These are phyloP conservation scores for Perkinsus chesapeaki DNA, from an alignment of 169 alveolate species.

Conservation along the genomic window DNA sequence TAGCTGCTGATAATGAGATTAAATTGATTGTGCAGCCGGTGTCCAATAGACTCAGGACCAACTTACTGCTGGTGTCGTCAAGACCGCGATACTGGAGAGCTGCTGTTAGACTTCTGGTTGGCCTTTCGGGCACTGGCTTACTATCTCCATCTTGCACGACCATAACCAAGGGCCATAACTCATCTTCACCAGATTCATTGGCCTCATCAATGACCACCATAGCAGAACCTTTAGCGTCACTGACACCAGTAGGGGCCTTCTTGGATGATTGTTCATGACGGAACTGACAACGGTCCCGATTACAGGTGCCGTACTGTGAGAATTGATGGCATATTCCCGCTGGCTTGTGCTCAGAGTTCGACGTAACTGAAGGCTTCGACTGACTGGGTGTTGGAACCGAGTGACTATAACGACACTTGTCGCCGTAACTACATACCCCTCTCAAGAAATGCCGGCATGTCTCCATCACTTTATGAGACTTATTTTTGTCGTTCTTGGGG, in stretches of 20 bases:
- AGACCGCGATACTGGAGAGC: not conserved
- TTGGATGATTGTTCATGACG: not conserved
- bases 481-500: not conserved
- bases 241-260: not conserved
- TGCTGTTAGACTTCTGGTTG: not conserved
- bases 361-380: not conserved
- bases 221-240: not conserved
- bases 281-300: not conserved
- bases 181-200: not conserved
- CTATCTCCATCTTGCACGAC: not conserved
- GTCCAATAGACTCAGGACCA: not conserved
- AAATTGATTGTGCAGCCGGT: not conserved
- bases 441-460: not conserved
- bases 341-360: not conserved
- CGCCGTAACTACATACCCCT: not conserved
- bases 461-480: not conserved
- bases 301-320: not conserved
- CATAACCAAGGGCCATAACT: not conserved
- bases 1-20: not conserved
- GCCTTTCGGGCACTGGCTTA: not conserved
- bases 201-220: not conserved
- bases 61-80: not conserved
- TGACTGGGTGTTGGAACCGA: not conserved
- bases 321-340: not conserved
- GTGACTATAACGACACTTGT: not conserved